phyloP scores from a whole-genome alignment of 2,329 filamentous ascomycete species.

The Diplodia mutila region DNA sequence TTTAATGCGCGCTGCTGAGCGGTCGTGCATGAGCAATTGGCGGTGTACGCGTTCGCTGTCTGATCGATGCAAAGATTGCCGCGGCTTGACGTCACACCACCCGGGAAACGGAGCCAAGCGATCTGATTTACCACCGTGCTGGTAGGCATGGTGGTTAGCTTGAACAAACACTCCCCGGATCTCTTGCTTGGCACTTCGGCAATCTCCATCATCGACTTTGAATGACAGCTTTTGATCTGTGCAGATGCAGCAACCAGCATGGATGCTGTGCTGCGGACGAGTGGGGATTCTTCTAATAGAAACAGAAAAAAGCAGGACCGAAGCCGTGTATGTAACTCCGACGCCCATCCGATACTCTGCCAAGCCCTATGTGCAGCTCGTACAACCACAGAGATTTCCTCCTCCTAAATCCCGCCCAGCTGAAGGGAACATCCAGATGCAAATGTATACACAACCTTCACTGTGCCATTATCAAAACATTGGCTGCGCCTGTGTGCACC shows the following conservation, averaged over 20 bases:
- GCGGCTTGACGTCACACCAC: conserved; percentile 5
- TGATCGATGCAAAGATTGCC: not conserved
- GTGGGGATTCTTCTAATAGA: not conserved
- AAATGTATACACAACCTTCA: not conserved
- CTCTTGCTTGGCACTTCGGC: conserved; percentile 8
- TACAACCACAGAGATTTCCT: not conserved
- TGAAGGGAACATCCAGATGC: too few species aligned
- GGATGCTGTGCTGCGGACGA: not conserved
- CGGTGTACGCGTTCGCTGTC: not conserved
- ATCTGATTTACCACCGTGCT: not conserved
- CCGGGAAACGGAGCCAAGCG: not conserved
- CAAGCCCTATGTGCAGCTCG: not conserved
- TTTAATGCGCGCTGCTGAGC: not conserved
- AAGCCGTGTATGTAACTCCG: not conserved
- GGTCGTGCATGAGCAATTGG: not conserved
- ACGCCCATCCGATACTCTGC: not conserved
- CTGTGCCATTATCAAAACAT: not conserved
- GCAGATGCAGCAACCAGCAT: conserved; percentile 4
- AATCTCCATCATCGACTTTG: not conserved
- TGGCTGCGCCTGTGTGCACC: not conserved
- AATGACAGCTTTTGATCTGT: not conserved
- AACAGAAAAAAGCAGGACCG: not conserved
- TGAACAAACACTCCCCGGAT: not conserved
- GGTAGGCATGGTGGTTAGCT: conserved; percentile 2
- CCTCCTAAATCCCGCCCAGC: not conserved